Evolutionary conservation across 78 protist genomes (phyloP).

Genomic region (Polysphondylium violaceum): DNA sequence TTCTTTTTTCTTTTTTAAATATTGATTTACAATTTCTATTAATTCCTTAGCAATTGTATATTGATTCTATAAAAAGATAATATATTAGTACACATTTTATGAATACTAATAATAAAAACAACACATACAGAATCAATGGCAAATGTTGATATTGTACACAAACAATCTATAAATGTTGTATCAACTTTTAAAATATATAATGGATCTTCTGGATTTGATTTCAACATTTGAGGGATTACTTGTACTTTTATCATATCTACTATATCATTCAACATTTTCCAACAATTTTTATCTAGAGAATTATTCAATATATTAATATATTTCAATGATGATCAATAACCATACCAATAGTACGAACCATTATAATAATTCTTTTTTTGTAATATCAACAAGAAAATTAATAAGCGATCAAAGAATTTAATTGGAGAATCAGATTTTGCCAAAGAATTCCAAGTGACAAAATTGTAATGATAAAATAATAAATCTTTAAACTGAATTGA

Average conservation of each 20-base stretch:
- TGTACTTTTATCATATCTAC: not conserved
- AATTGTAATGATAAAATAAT: conserved; percentile 12
- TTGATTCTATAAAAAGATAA: not conserved
- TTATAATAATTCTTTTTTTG: conserved; percentile 24
- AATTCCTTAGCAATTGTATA: not conserved
- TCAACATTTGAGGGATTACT: not conserved
- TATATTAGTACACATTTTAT: not conserved
- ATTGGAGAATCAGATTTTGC: not conserved
- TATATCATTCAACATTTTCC: conserved; percentile 27
- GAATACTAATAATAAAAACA: too few relatives aligned
- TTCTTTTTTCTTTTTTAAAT: not conserved
- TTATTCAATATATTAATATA: not conserved
- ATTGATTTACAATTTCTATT: not conserved
- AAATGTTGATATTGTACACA: conserved; percentile 11
- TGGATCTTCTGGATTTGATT: not conserved
- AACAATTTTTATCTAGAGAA: not conserved
- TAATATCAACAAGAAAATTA: not conserved
- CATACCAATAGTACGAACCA: not conserved
- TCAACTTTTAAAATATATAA: too few relatives aligned
- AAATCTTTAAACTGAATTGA: not conserved
- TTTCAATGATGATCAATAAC: not conserved
- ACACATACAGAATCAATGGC: conserved; percentile 1
- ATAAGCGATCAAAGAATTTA: conserved; percentile 22
- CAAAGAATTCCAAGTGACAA: conserved; percentile 19
- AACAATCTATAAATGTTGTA: conserved; percentile 12